Percentiles rank a stretch among this genome's conserved stretches.
phyloP scores from a whole-genome alignment of 345 rosid species.

The Gossypium stocksii region DNA sequence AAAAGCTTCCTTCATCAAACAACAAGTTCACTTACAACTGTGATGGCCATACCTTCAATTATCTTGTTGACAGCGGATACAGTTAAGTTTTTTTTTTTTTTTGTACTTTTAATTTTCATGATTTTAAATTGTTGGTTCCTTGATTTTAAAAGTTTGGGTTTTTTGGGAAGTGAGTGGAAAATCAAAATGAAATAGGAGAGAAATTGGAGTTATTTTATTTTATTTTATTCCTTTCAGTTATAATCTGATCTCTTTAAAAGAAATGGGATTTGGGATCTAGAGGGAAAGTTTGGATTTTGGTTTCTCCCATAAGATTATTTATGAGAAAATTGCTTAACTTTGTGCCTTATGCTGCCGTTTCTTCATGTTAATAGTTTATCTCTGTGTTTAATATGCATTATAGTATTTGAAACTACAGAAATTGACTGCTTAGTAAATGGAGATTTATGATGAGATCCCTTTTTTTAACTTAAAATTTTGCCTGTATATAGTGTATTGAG shows the following conservation, averaged over 20 bases:
- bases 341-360: not conserved
- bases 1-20: constrained; percentile 35
- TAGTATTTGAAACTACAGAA: not conserved
- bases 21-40: constrained; percentile 44
- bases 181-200: not conserved
- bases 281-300: not conserved
- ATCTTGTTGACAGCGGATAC: constrained; percentile 36
- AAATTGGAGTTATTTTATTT: not conserved
- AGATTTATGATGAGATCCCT: not conserved
- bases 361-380: not conserved
- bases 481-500: not conserved
- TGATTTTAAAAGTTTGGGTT: not conserved
- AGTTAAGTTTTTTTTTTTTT: constrained; percentile 18
- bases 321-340: not conserved
- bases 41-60: constrained; percentile 36
- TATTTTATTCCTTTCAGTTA: not conserved
- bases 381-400: not conserved
- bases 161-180: not conserved
- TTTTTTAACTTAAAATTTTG: not conserved
- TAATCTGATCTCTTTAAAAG: not conserved
- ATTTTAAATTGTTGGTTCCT: not conserved
- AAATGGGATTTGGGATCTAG: not conserved
- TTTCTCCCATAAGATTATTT: not conserved
- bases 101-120: not conserved
- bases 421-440: not conserved